Evolutionary conservation across 1,284 basidiomycete genomes (phyloP), one percentile per base, ranked within the genome.

Genomic region (Irpex rosettiformis): DNA sequence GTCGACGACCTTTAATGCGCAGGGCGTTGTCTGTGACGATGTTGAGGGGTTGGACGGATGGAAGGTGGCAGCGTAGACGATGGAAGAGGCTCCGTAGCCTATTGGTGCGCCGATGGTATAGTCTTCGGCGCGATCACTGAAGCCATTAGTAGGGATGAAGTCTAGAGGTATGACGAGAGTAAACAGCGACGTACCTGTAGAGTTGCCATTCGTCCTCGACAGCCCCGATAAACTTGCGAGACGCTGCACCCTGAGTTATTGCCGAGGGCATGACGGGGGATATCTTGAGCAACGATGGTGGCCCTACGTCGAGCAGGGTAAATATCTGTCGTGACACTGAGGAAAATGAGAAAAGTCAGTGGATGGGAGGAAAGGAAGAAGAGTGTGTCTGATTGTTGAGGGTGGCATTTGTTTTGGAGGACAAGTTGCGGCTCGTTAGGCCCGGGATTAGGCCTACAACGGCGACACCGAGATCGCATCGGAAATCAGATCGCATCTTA

Each of bases 1-100:
- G 69, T 96, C 92, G 57, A 95, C 84, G 56, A 96, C 89, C 73
- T 94, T 94, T 70, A 94, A 82, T 0, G 93, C 92, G 65, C 90
- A 93, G 4, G 89, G 83, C 2, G 40, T 80, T 77, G 22, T 73
- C 62, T 5, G 79, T 72, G 25, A 63, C 67, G 48, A 8, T 4
- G 48, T 25, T 10, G 48, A 16, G 24, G 48, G 11, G 21, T 11
- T 22, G 13, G 52, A 52, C 8, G 84, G 66, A 37, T 78, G 77
- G 70, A 86, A 94, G 16, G 75, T 75, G 1, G 94, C 93, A 28
- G 86, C 73, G 66, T 94, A 91, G 11, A 96, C 94, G 58, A 90
- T 88, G 0, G 93, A 94, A 1, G 93, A 93, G 1, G 93, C 89
- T 16, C 93, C 93, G 65, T 91, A 93, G 1, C 93, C 92, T 64